Evolutionary conservation across 805 yeast genomes (phyloP).

Genomic region (Suhomyces canberraensis): DNA sequence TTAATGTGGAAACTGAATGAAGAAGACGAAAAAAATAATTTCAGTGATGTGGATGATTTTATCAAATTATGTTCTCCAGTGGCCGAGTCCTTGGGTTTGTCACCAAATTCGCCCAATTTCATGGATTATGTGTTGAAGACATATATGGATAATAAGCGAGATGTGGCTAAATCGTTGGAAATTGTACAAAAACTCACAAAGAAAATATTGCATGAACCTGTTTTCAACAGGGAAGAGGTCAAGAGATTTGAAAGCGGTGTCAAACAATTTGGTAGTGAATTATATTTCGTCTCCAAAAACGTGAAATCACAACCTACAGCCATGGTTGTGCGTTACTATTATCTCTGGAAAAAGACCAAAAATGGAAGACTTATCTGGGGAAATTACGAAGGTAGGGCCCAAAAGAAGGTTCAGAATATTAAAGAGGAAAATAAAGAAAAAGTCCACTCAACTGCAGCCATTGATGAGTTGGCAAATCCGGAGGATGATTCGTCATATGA

Average conservation of each 20-base stretch:
- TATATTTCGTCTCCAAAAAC: slow-evolving; percentile 65
- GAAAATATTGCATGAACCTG: slow-evolving; percentile 69
- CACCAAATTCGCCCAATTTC: slow-evolving; percentile 74
- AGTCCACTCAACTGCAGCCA: slow-evolving; percentile 11
- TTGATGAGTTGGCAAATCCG: slow-evolving; percentile 56
- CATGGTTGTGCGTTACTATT: slow-evolving; percentile 82
- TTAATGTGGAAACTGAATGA: slow-evolving; percentile 58
- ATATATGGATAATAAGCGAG: slow-evolving; percentile 50
- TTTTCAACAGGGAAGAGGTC: slow-evolving; percentile 62
- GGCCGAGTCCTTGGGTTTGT: slow-evolving; percentile 54
- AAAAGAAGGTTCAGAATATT: slow-evolving; percentile 49
- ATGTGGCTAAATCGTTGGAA: slow-evolving; percentile 47
- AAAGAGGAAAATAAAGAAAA: slow-evolving; percentile 15
- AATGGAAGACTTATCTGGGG: slow-evolving; percentile 81
- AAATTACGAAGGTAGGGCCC: slow-evolving; percentile 65
- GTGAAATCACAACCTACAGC: slow-evolving; percentile 74
- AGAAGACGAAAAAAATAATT: slow-evolving; percentile 22
- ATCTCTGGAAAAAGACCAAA: slow-evolving; percentile 86
- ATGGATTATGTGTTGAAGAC: slow-evolving; percentile 66
- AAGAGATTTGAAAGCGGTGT: slow-evolving; percentile 73
- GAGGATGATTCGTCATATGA: slow-evolving; percentile 75
- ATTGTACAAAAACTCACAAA: slow-evolving; percentile 50
- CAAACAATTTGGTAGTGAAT: slow-evolving; percentile 67
- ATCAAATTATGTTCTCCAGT: slow-evolving; percentile 51
- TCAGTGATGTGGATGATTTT: slow-evolving; percentile 48